phyloP scores from a whole-genome alignment of 148 eudicot genomes.

The Rhododendron molle region DNA sequence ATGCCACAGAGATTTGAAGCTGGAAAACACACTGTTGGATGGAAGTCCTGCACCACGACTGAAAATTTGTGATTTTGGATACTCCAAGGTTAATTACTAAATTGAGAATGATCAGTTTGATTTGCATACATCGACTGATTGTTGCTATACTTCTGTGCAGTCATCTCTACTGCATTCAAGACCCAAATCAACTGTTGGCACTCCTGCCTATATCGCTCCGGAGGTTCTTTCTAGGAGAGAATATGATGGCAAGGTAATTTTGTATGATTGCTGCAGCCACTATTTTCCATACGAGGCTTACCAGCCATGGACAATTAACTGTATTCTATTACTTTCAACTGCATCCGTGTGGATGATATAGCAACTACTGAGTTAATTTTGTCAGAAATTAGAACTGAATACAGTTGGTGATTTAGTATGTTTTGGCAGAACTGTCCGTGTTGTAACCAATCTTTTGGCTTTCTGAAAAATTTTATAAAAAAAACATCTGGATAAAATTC shows the following conservation, averaged over 20 bases:
- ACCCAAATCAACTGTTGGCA: slow-evolving; percentile 84
- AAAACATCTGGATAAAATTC: neutral
- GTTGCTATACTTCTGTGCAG: slow-evolving; percentile 25
- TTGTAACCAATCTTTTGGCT: neutral
- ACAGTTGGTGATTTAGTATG: neutral
- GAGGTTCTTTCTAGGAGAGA: slow-evolving; percentile 82
- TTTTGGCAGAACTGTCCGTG: neutral
- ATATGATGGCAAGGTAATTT: slow-evolving; percentile 72
- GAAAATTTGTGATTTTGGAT: slow-evolving; percentile 86
- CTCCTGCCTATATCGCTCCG: slow-evolving; percentile 88
- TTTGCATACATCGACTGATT: neutral
- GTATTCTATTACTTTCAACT: neutral
- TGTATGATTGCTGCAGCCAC: slow-evolving; percentile 7
- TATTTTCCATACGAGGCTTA: neutral
- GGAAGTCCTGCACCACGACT: slow-evolving; percentile 84
- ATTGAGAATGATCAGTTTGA: neutral
- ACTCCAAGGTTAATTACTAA: slow-evolving; percentile 56
- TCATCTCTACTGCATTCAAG: slow-evolving; percentile 82
- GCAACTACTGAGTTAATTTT: neutral
- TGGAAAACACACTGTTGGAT: slow-evolving; percentile 77
- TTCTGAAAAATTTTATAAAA: neutral
- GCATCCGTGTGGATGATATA: neutral
- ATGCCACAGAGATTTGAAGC: slow-evolving; percentile 76
- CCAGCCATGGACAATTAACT: neutral
- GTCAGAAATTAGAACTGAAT: neutral